These are phyloP conservation scores for Aurantiochytrium sp. DNA, from an alignment of 108 stramenopile species.

Conservation along the genomic window DNA sequence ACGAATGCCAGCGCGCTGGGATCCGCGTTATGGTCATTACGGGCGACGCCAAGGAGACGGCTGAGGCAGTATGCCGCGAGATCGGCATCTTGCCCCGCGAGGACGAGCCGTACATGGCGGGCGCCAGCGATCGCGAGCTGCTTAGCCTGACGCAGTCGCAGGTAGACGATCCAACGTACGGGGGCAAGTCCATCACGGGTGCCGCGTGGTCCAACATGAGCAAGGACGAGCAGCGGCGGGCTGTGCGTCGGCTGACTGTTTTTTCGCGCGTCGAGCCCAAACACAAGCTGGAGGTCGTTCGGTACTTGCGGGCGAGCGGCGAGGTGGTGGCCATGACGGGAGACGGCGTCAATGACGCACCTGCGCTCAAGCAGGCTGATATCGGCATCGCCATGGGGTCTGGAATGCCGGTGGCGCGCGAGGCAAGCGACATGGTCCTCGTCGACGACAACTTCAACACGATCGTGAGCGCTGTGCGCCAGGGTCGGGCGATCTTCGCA, in stretches of 20 bases:
- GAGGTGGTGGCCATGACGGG: constrained; percentile 98
- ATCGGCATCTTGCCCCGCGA: constrained; percentile 62
- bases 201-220: constrained; percentile 49
- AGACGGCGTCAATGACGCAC: constrained; percentile 96
- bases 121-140: not conserved
- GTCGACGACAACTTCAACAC: constrained; percentile 97
- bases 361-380: constrained; percentile 92
- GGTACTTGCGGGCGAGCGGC: constrained; percentile 81
- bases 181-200: constrained; percentile 26
- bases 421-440: constrained; percentile 94
- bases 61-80: constrained; percentile 79
- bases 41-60: constrained; percentile 93
- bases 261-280: constrained; percentile 95
- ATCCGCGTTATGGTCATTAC: constrained; percentile 98
- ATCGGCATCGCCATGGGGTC: constrained; percentile 93
- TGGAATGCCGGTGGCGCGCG: constrained; percentile 88
- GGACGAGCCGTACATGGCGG: not conserved
- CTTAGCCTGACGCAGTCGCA: not conserved
- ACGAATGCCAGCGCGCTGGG: constrained; percentile 77
- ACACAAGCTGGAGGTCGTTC: constrained; percentile 92
- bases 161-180: not conserved
- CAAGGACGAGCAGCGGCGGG: constrained; percentile 36
- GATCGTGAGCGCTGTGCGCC: constrained; percentile 90
- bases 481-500: constrained; percentile 91
- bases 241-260: constrained; percentile 68